Evolutionary conservation across 805 yeast species (phyloP), one percentile per base, ranked within the genome.

Genomic region (Teunomyces tritomae): DNA sequence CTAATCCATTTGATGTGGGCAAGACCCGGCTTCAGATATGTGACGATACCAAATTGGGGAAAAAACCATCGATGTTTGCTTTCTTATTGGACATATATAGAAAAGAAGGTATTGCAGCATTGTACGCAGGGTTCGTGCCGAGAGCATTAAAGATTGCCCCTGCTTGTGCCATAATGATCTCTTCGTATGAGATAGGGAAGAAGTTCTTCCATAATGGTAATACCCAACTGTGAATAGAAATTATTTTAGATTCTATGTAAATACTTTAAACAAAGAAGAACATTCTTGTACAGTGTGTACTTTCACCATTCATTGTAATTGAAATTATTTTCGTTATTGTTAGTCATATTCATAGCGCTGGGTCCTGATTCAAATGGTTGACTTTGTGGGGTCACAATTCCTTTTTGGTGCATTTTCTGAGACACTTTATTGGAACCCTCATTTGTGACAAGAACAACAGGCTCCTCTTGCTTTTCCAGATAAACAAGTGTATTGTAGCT

Each of bases 1-100:
- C 99, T 1, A 90, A 95, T 48, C 98, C 99, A 1, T 94, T 94
- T 58, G 99, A 94, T 64, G 99, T 94, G 8, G 98, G 97, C 4
- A 94, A 94, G 60, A 94, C 99, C 4, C 76, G 98, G 57, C 71
- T 89, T 50, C 99, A 94, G 65, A 70, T 73, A 40, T 63, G 73
- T 77, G 88, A 68, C 55, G 51, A 56, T 8, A 53, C 29, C 7
- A 40, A 26, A 26, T 27, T 32, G 11, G 54, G 50, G 16, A 44
- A 51, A 35, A 43, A 41, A 33, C 14, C 30, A 13, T 65, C 81
- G n/a, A 88, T 92, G 87, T 80, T 87, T 56, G 73, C 67, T 46
- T 88, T 79, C 63, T 75, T 94, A 68, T 59, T 65, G 28, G 73
- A 76, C 24, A 91, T 94, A 32, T 74, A 80, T 46, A 74, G 65